Conservation (phyloP, 202 grass and related monocot genomes). For the Setaria viridis region DNA sequence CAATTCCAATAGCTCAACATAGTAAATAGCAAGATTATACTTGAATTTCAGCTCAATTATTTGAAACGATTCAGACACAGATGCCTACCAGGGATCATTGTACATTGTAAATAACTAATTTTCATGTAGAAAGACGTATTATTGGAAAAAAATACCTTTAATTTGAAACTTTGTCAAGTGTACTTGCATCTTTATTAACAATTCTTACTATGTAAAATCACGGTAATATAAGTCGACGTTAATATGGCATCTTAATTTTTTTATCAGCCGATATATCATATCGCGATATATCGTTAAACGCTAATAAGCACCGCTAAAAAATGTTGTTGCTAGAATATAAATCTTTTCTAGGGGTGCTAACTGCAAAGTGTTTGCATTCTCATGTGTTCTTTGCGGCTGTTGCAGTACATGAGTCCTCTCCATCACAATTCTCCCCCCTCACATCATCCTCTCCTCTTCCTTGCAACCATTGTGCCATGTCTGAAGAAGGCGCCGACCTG, state of each 20-base stretch:
- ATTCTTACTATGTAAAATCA: not conserved
- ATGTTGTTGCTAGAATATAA: not conserved
- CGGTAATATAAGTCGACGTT: not conserved
- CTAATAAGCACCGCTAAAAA: not conserved
- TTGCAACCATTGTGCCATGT: not conserved
- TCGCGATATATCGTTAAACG: not conserved
- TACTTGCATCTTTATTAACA: not conserved
- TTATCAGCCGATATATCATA: slow-evolving; percentile 10
- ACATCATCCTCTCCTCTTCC: not conserved
- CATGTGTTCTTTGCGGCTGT: not conserved
- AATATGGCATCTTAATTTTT: not conserved
- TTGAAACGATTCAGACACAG: not conserved
- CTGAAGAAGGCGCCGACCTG: slow-evolving; percentile 11
- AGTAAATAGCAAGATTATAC: not conserved
- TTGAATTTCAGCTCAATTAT: not conserved
- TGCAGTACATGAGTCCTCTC: not conserved
- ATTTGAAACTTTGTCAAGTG: not conserved
- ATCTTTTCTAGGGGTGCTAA: not conserved
- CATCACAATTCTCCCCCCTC: not conserved
- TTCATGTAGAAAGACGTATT: not conserved
- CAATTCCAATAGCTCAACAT: not conserved
- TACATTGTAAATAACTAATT: not conserved
- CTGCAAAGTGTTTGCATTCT: not conserved
- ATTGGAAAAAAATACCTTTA: not conserved
- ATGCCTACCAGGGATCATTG: not conserved